phyloP scores from a whole-genome alignment of 805 yeast species.

The Kluyveromyces siamensis region DNA sequence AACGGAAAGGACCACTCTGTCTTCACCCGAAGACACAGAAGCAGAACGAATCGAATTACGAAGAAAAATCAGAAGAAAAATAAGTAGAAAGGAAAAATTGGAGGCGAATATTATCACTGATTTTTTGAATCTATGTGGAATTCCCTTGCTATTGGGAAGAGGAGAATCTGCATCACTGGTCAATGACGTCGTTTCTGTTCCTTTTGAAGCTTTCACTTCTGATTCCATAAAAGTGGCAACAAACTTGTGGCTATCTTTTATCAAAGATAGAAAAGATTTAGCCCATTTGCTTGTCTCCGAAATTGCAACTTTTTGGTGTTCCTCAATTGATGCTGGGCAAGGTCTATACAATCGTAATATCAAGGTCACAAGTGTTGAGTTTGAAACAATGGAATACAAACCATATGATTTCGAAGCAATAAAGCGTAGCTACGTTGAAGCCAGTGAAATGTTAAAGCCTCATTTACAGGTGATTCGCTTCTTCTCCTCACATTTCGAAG shows the following conservation, averaged over 20 bases:
- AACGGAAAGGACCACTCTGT: constrained; percentile 24
- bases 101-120: constrained; percentile 30
- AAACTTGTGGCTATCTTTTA: constrained; percentile 72
- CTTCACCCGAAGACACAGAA: constrained; percentile 23
- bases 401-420: constrained; percentile 66
- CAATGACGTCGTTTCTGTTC: constrained; percentile 49
- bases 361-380: constrained; percentile 55
- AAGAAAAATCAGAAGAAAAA: constrained; percentile 12
- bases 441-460: constrained; percentile 47
- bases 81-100: constrained; percentile 15
- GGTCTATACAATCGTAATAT: constrained; percentile 56
- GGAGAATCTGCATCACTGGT: constrained; percentile 33
- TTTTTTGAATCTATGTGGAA: constrained; percentile 37
- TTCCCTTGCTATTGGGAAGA: constrained; percentile 32
- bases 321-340: constrained; percentile 43
- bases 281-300: constrained; percentile 58
- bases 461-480: constrained; percentile 62
- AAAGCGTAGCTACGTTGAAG: constrained; percentile 40
- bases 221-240: constrained; percentile 54
- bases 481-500: constrained; percentile 70
- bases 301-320: constrained; percentile 60
- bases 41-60: constrained; percentile 13
- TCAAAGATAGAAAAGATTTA: constrained; percentile 53
- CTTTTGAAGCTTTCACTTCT: constrained; percentile 59
- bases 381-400: constrained; percentile 73